A percentile compares a stretch with the other conserved stretches of the same genome.
These are phyloP conservation scores for Borovskyia barvae DNA, from an alignment of 208 protist genomes.

Conservation along the genomic window DNA sequence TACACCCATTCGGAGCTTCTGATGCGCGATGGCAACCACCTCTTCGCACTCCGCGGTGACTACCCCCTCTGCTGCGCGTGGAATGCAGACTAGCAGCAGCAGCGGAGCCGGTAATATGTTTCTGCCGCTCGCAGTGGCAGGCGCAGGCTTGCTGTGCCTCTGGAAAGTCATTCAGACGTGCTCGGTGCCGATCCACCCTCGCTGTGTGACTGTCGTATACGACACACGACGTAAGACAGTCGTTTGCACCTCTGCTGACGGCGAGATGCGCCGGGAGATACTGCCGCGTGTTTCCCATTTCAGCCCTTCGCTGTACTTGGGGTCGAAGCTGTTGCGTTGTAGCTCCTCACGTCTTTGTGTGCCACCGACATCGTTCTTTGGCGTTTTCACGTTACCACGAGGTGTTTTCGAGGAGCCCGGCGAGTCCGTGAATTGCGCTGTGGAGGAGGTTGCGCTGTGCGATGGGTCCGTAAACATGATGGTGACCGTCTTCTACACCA, in stretches of 20 bases:
- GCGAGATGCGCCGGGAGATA: conserved; percentile 28
- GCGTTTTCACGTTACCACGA: conserved; percentile 67
- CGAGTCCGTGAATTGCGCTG: conserved; percentile 53
- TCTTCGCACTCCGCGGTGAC: no score
- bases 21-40: no score
- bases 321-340: conserved; percentile 46
- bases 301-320: conserved; percentile 48
- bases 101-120: conserved; percentile 17
- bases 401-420: conserved; percentile 46
- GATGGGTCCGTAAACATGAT: conserved; percentile 73
- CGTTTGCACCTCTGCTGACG: conserved; percentile 63
- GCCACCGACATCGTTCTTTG: conserved; percentile 74
- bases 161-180: conserved; percentile 57
- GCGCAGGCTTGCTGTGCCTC: conserved; percentile 34
- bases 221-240: conserved; percentile 71
- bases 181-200: conserved; percentile 49
- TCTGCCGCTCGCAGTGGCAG: conserved; percentile 43
- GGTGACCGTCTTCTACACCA: conserved; percentile 63
- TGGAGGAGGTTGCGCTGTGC: conserved; percentile 54
- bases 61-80: no score
- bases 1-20: not conserved
- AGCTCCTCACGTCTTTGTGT: conserved; percentile 42
- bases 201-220: conserved; percentile 81
- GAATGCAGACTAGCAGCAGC: not conserved
- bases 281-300: conserved; percentile 50